Percentiles rank a stretch among this genome's conserved stretches.
These are phyloP conservation scores for Salvia splendens DNA, from an alignment of 257 asterid species.

Conservation along the genomic window DNA sequence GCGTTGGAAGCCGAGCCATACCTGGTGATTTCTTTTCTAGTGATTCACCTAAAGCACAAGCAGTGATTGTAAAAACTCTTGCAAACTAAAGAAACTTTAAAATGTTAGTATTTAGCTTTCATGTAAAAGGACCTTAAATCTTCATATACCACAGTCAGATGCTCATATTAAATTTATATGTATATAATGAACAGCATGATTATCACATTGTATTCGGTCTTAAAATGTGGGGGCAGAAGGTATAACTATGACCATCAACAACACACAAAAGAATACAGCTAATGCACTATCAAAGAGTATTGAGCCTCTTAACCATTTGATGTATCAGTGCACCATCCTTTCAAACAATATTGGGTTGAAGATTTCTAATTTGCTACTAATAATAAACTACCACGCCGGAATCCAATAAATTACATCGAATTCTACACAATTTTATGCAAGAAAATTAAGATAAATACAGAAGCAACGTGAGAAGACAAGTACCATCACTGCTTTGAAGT, in stretches of 20 bases:
- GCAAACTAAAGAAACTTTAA: slow-evolving; percentile 8
- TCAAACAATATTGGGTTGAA: not conserved
- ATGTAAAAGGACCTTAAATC: not conserved
- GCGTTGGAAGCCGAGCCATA: slow-evolving; percentile 43
- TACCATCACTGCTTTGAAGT: slow-evolving; percentile 62
- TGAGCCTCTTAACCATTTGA: slow-evolving; percentile 16
- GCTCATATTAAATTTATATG: not conserved
- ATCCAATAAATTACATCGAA: slow-evolving; percentile 11
- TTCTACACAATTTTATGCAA: slow-evolving; percentile 3
- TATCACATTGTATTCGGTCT: not conserved
- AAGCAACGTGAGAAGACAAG: slow-evolving; percentile 22
- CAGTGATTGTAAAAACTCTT: slow-evolving; percentile 21
- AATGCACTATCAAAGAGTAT: not conserved
- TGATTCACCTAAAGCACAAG: slow-evolving; percentile 57
- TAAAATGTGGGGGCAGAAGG: not conserved
- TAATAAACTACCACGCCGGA: not conserved
- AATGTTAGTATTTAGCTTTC: not conserved
- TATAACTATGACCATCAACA: not conserved
- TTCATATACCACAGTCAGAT: not conserved
- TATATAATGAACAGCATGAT: not conserved
- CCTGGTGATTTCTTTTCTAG: slow-evolving; percentile 54
- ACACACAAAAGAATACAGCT: not conserved
- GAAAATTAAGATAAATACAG: not conserved
- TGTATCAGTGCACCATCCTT: slow-evolving; percentile 8
- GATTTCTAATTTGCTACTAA: not conserved